phyloP scores from a whole-genome alignment of 257 asterid species.

The Salvia hispanica region DNA sequence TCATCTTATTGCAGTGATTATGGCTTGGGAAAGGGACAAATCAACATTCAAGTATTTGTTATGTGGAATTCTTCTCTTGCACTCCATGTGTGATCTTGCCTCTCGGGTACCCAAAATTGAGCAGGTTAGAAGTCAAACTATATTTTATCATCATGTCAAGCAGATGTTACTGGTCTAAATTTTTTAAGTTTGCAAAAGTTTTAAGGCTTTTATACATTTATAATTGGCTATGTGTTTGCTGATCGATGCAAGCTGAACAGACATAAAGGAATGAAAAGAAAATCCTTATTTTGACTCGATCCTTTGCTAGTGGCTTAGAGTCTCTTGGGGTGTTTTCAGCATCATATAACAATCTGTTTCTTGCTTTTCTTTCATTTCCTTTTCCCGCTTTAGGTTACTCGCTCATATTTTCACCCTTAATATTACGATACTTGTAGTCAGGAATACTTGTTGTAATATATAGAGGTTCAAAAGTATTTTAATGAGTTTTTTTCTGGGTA shows the following conservation, averaged over 20 bases:
- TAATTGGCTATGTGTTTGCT: constrained; percentile 10
- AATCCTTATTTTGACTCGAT: constrained; percentile 8
- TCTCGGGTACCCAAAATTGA: constrained; percentile 83
- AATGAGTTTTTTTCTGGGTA: neutral
- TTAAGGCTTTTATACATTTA: neutral
- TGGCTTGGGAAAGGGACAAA: constrained; percentile 75
- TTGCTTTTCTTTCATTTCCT: neutral
- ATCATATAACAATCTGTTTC: no score
- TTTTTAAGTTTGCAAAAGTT: constrained; percentile 9
- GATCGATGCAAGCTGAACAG: neutral
- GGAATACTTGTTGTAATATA: neutral
- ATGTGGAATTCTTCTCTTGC: constrained; percentile 84
- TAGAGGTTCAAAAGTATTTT: neutral
- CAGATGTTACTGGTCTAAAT: constrained; percentile 1
- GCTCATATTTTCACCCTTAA: no score
- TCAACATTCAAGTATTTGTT: constrained; percentile 77
- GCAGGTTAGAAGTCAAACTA: constrained; percentile 56
- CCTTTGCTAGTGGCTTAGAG: constrained; percentile 9
- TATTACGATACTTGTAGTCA: neutral
- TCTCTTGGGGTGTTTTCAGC: neutral
- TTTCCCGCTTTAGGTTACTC: neutral
- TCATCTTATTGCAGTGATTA: constrained; percentile 84
- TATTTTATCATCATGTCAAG: constrained; percentile 12
- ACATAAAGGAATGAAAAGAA: neutral
- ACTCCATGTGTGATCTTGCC: constrained; percentile 86